Evolutionary conservation across 306 rosid genomes (phyloP), one percentile per base, ranked within the genome.

Genomic region (Fagus sylvatica): DNA sequence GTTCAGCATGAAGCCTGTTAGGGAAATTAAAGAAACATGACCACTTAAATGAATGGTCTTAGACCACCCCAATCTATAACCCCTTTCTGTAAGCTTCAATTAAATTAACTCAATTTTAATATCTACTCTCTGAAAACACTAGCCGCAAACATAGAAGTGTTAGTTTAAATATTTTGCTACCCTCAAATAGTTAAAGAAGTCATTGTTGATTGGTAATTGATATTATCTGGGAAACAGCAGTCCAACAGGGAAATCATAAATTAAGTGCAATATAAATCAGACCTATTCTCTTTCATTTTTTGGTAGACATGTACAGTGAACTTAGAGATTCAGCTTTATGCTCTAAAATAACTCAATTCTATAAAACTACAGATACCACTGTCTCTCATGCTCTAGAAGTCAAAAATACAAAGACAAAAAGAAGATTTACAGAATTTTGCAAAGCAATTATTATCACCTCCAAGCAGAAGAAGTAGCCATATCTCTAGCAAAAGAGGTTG

Each of bases 401-500:
- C 66, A 56, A 15, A 43, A 51, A 53, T 48, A 3, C 28, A 74
- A 15, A 7, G 30, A 49, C 56, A 76, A 76, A 51, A 13, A 37
- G 17, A 74, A 72, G 53, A 72, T 69, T 71, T 83, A 80, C 88
- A 80, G 22, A 42, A 12, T 69, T 65, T 67, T 74, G 40, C 17
- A 56, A 19, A 62, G 76, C 41, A 74, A 9, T 69, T 68, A 71
- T 32, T 60, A 70, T 74, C 87, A 93, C 78, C 80, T 87, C 99
- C 99, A 96, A 3, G 98, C 98, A 10, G 98, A 93, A 34, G 84
- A 83, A 53, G 99, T 84, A 4, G 76, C 82, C 93, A 96, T 36
- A 22, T 68, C 78, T 85, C 92, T 91, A 3, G 98, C 98, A 10
- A 97, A 93, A 34, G 84, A 83, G 56, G 99, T 84, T 5, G 76